phyloP scores from a whole-genome alignment of 805 yeast genomes.

The Myxozyma monticola region DNA sequence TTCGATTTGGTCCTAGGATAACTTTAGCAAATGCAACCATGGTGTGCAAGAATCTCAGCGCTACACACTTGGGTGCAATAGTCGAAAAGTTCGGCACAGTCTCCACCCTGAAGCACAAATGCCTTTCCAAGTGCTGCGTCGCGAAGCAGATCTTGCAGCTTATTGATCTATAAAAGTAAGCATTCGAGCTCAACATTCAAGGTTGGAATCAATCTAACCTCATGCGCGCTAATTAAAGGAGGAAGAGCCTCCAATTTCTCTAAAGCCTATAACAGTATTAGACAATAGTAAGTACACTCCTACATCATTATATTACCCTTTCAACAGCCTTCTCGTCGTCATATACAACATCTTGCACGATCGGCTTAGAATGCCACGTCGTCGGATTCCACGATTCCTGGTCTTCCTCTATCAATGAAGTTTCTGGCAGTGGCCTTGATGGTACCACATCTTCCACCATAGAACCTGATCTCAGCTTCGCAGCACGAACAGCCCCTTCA shows the following conservation, averaged over 20 bases:
- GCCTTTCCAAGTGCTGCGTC: conserved; percentile 47
- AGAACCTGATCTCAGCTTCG: conserved; percentile 42
- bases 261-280: too few species aligned
- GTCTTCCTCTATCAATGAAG: neutral
- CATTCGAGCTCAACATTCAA: neutral
- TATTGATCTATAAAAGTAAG: conserved; percentile 33
- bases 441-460: conserved; percentile 28
- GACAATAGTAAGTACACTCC: neutral
- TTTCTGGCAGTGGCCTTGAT: neutral
- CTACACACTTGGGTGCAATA: conserved; percentile 39
- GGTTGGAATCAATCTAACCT: too few species aligned
- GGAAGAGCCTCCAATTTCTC: conserved; percentile 46
- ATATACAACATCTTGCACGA: conserved; percentile 46
- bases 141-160: conserved; percentile 38
- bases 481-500: conserved; percentile 42
- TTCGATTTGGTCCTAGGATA: conserved; percentile 37
- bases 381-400: conserved; percentile 41
- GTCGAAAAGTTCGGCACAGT: conserved; percentile 48
- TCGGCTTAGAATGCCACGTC: conserved; percentile 47
- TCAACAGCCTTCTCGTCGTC: conserved; percentile 43
- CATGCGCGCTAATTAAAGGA: conserved; percentile 45
- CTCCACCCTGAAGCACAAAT: conserved; percentile 48
- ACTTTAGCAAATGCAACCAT: neutral
- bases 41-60: neutral
- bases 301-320: too few species aligned